Conservation (phyloP, 192 early-diverging fungal species). For the Diversispora epigaea region DNA sequence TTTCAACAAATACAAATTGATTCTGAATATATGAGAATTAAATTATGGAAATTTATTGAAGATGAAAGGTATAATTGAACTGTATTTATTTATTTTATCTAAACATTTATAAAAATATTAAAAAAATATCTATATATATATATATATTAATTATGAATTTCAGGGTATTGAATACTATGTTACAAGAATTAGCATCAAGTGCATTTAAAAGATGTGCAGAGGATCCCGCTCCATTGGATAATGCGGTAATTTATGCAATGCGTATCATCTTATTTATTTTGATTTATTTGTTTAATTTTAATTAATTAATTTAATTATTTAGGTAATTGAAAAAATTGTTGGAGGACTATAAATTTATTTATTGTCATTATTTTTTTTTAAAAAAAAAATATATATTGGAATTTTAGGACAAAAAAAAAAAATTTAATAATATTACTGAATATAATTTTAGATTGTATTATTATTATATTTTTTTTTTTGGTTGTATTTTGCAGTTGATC, state of each 20-base stretch:
- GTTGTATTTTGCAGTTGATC: too few species aligned
- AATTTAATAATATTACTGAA: too few species aligned
- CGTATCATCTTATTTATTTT: neutral
- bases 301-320: neutral
- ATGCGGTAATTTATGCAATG: neutral
- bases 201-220: constrained; percentile 14
- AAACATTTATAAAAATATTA: neutral
- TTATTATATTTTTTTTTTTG: too few species aligned
- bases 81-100: constrained; percentile 7
- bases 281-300: neutral
- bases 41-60: constrained; percentile 49
- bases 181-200: constrained; percentile 25
- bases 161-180: constrained; percentile 19
- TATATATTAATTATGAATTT: neutral
- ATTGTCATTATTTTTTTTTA: too few species aligned
- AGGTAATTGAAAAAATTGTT: constrained; percentile 5
- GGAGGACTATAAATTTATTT: neutral
- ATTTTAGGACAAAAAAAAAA: too few species aligned
- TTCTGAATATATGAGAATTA: constrained; percentile 54
- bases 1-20: constrained; percentile 72
- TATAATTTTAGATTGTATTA: too few species aligned
- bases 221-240: constrained; percentile 18
- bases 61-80: constrained; percentile 40
- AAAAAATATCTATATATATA: neutral
- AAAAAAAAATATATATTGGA: too few species aligned